Evolutionary conservation across 106 monocot genomes (phyloP).

Genomic region (Acorus calamus): DNA sequence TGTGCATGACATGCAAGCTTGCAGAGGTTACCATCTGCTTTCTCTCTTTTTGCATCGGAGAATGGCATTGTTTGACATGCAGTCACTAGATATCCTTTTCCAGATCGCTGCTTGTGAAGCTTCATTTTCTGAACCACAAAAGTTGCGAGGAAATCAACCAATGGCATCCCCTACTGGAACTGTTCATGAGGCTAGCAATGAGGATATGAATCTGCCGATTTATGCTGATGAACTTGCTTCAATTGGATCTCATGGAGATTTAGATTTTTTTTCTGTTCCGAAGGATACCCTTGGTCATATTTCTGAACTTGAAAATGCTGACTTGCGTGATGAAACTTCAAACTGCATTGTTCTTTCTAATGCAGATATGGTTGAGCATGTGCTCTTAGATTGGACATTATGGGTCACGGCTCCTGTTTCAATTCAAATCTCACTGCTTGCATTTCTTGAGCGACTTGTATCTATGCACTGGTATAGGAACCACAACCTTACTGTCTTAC

Average conservation of each 20-base stretch:
- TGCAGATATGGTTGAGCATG: slow-evolving; percentile 99
- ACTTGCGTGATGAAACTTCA: slow-evolving; percentile 40
- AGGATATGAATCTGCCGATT: slow-evolving; percentile 59
- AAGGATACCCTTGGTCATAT: slow-evolving; percentile 84
- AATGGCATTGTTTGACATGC: slow-evolving; percentile 96
- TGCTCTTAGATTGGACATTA: slow-evolving; percentile 91
- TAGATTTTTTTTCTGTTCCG: slow-evolving; percentile 65
- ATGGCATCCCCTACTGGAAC: slow-evolving; percentile 23
- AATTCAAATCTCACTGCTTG: slow-evolving; percentile 88
- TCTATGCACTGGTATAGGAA: slow-evolving; percentile 98
- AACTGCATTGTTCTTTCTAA: slow-evolving; percentile 89
- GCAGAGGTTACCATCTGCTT: slow-evolving; percentile 92
- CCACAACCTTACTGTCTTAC: slow-evolving; percentile 87
- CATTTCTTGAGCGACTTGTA: slow-evolving; percentile 92
- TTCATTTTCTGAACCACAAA: slow-evolving; percentile 64
- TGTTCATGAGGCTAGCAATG: slow-evolving; percentile 52
- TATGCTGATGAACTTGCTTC: slow-evolving; percentile 80
- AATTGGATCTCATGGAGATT: slow-evolving; percentile 76
- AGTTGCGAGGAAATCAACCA: slow-evolving; percentile 27
- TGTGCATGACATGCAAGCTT: slow-evolving; percentile 81
- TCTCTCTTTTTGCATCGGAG: slow-evolving; percentile 81
- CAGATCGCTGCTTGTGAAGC: slow-evolving; percentile 97
- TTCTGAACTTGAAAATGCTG: slow-evolving; percentile 78
- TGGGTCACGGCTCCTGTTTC: slow-evolving; percentile 96
- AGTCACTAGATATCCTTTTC: slow-evolving; percentile 91